Percentiles rank a stretch among this genome's conserved stretches.
These are phyloP conservation scores for Colletotrichum ledebouriae DNA, from an alignment of 2,329 filamentous ascomycete genomes.

Conservation along the genomic window DNA sequence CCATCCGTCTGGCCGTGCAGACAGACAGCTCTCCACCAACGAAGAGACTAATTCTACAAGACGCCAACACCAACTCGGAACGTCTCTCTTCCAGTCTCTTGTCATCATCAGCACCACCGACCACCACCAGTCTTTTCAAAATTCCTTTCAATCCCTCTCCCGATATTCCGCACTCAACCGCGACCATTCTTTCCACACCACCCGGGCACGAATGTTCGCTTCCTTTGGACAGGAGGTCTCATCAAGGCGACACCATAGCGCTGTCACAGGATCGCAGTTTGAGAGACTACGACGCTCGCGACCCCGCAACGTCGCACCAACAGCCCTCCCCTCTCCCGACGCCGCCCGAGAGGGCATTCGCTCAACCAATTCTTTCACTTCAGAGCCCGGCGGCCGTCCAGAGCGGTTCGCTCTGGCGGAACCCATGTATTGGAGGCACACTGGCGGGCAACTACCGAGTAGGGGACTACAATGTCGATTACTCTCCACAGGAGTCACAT, in stretches of 20 bases:
- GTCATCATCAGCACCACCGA: slow-evolving; percentile 18
- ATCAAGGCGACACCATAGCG: slow-evolving; percentile 41
- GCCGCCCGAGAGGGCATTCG: slow-evolving; percentile 68
- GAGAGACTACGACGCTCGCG: slow-evolving; percentile 45
- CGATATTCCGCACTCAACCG: slow-evolving; percentile 32
- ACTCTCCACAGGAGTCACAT: slow-evolving; percentile 76
- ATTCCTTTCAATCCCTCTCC: slow-evolving; percentile 9
- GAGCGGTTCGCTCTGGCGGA: slow-evolving; percentile 83
- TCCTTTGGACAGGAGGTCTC: slow-evolving; percentile 44
- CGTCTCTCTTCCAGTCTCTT: slow-evolving; percentile 20
- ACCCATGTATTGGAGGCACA: slow-evolving; percentile 79
- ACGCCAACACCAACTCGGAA: slow-evolving; percentile 29
- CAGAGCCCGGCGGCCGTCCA: slow-evolving; percentile 77
- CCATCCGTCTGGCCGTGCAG: slow-evolving; percentile 33
- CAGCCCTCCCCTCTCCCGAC: slow-evolving; percentile 46
- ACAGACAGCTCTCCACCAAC: slow-evolving; percentile 40
- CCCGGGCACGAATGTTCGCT: slow-evolving; percentile 49
- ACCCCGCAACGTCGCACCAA: slow-evolving; percentile 45
- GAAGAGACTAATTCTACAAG: slow-evolving; percentile 21
- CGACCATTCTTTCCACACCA: slow-evolving; percentile 41
- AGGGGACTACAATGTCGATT: slow-evolving; percentile 81
- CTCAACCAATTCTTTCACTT: slow-evolving; percentile 70
- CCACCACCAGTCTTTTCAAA: slow-evolving; percentile 13
- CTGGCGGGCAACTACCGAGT: slow-evolving; percentile 82
- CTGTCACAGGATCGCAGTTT: slow-evolving; percentile 37